Base-by-base conservation (phyloP, 78 protist species). In the Dictyostelium discoideum region DNA sequence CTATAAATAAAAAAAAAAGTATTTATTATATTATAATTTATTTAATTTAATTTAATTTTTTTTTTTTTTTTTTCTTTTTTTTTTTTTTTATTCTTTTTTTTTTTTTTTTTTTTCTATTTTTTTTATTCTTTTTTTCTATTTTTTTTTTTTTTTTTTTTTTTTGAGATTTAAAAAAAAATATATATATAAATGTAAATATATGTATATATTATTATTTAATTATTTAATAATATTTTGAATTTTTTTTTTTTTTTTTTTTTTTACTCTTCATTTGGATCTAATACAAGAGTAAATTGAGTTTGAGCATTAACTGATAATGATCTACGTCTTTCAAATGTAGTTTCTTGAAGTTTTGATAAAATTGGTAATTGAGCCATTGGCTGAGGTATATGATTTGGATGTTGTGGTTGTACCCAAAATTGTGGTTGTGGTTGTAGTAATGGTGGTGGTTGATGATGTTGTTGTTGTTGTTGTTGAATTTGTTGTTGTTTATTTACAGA, bases 361-460 rank as follows among this genome's bases (percentile, higher is more conserved):
- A 90, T 18, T 37, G 95, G 95, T 44, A 79, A 46, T 29, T 77
- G 87, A 24, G 94, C 86, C 1, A 81, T 26, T 46, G 87, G 84
- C 18, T 90, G 95, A 37, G 81, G 81, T 7, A 40, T 54, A 11
- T 81, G 80, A 67, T 89, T 84, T 24, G 94, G 94, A 67, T 63
- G 83, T 67, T 89, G 94, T 18, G 95, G 85, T 26, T 90, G 95
- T 3, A 90, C 95, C 95, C 95, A 90, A 20, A 63, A 14, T 14
- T 60, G 81, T 5, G 42, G 42, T 44, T 39, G 78, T 85, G 74
- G 67, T 42, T 42, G 29, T 69, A 65, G 24, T 50, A 39, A 37
- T 29, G 63, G 84, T 79, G 39, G 92, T 81, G 2, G 69, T 44
- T 26, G 67, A 11, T 42, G 29, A 10, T 72, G 29, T 50, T 54